Evolutionary conservation across 257 asterid species (phyloP).

Genomic region (Lycium barbarum): DNA sequence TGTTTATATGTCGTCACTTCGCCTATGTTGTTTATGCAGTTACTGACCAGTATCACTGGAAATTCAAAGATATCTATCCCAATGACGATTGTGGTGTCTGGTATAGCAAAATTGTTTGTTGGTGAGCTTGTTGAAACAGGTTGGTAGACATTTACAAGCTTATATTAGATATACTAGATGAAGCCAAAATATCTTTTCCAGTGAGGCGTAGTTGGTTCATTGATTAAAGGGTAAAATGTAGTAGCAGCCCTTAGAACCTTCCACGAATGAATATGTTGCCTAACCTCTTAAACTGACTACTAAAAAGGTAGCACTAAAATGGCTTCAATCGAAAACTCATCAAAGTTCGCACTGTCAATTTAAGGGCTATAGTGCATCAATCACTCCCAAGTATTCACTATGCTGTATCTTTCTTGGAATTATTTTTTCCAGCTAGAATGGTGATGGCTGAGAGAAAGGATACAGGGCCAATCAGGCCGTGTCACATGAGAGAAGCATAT

Average conservation of each 20-base stretch:
- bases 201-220: neutral
- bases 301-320: neutral
- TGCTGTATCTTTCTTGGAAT: neutral
- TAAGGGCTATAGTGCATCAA: neutral
- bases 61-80: constrained; percentile 78
- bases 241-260: neutral
- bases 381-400: neutral
- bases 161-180: neutral
- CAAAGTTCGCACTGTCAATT: neutral
- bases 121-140: constrained; percentile 78
- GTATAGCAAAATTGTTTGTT: constrained; percentile 89
- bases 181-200: neutral
- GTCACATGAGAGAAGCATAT: constrained; percentile 94
- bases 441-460: constrained; percentile 86
- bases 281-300: neutral
- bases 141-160: constrained; percentile 26
- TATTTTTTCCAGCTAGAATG: constrained; percentile 63
- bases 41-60: constrained; percentile 74
- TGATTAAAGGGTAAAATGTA: constrained; percentile 7
- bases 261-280: neutral
- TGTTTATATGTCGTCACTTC: constrained; percentile 26
- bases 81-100: constrained; percentile 82
- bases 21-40: constrained; percentile 44
- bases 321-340: neutral
- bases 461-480: constrained; percentile 92